phyloP scores from a whole-genome alignment of 805 yeast species.

The Brettanomyces naardenensis region DNA sequence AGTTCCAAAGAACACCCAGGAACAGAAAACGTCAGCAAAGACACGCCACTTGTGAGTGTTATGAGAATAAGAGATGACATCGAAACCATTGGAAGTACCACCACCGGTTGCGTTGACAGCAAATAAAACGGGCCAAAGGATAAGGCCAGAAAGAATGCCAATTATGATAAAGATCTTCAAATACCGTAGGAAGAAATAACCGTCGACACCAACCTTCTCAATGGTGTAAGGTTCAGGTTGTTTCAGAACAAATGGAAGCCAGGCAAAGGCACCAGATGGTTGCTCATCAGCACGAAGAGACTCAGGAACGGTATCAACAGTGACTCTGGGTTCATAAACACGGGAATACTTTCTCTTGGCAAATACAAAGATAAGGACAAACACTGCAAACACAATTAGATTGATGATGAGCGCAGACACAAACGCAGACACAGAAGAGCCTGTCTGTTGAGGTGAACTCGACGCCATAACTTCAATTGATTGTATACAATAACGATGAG shows the following conservation, averaged over 20 bases:
- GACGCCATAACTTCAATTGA: no score
- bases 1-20: slow-evolving; percentile 68
- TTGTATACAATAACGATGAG: no score
- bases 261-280: slow-evolving; percentile 39
- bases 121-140: slow-evolving; percentile 61
- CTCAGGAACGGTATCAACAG: slow-evolving; percentile 38
- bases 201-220: slow-evolving; percentile 69
- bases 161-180: slow-evolving; percentile 46
- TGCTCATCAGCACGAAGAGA: slow-evolving; percentile 36
- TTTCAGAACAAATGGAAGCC: slow-evolving; percentile 44
- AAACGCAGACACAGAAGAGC: slow-evolving; percentile 41
- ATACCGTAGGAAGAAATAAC: slow-evolving; percentile 66
- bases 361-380: slow-evolving; percentile 30
- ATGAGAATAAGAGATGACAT: slow-evolving; percentile 55
- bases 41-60: slow-evolving; percentile 54
- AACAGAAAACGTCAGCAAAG: slow-evolving; percentile 67
- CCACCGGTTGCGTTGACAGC: slow-evolving; percentile 74
- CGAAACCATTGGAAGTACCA: slow-evolving; percentile 46
- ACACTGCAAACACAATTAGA: slow-evolving; percentile 33
- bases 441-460: slow-evolving; percentile 1
- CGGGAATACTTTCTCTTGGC: slow-evolving; percentile 36
- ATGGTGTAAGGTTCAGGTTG: slow-evolving; percentile 56
- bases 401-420: slow-evolving; percentile 40
- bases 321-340: slow-evolving; percentile 46
- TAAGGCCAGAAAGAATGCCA: slow-evolving; percentile 43